Conservation (phyloP, 2,329 filamentous ascomycete genomes). For the Scedosporium dehoogii region DNA sequence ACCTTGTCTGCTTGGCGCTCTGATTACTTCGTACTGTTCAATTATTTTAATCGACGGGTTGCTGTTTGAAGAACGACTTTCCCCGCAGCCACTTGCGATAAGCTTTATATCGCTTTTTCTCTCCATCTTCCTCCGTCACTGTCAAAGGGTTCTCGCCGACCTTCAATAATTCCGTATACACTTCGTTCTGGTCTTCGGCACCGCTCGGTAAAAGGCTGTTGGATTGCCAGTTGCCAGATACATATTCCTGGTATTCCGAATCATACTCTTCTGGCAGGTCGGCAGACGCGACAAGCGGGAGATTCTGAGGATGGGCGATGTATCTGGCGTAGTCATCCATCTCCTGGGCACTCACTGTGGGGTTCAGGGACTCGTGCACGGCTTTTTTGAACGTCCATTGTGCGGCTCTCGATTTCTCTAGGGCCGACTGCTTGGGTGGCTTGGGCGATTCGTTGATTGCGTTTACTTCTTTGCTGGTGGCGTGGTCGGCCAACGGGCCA, state of each 20-base stretch:
- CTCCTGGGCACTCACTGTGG: conserved; percentile 66
- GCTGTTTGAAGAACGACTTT: conserved; percentile 94
- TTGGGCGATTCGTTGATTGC: conserved; percentile 20
- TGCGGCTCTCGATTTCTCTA: conserved; percentile 71
- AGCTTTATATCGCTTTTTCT: conserved; percentile 93
- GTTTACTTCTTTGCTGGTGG: conserved; percentile 10
- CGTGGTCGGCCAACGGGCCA: neutral
- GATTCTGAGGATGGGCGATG: conserved; percentile 76
- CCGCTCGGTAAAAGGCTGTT: conserved; percentile 43
- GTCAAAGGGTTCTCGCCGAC: conserved; percentile 77
- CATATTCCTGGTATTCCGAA: conserved; percentile 71
- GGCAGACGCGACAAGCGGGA: conserved; percentile 70
- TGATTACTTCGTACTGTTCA: too few relatives aligned
- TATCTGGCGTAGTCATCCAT: conserved; percentile 82
- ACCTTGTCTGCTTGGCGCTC: too few relatives aligned
- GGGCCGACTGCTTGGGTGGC: conserved; percentile 41
- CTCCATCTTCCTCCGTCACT: conserved; percentile 74
- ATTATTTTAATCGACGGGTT: conserved; percentile 41
- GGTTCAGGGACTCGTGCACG: conserved; percentile 76
- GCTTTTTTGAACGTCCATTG: conserved; percentile 86
- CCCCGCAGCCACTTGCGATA: conserved; percentile 92
- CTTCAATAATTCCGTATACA: conserved; percentile 68
- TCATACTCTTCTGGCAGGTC: conserved; percentile 52
- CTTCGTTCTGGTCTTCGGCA: conserved; percentile 29
- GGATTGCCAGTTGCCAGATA: conserved; percentile 57